These are phyloP conservation scores for Plenodomus tracheiphilus DNA, from an alignment of 2,329 filamentous ascomycete genomes.

Conservation along the genomic window DNA sequence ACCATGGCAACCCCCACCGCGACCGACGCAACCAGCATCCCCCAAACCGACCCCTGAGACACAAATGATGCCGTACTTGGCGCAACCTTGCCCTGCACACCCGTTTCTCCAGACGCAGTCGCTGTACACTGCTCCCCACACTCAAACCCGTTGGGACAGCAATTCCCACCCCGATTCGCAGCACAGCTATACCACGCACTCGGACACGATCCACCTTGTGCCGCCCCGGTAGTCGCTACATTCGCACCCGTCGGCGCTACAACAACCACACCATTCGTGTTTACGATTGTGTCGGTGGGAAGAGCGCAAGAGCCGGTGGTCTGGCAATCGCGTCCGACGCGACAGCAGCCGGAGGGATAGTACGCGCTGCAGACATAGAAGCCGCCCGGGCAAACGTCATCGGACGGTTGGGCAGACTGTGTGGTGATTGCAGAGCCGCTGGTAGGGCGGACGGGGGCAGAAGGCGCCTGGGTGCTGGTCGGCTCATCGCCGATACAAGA, in stretches of 20 bases:
- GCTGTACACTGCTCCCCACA: slow-evolving; percentile 44
- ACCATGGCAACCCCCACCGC: slow-evolving; percentile 46
- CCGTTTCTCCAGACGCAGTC: slow-evolving; percentile 30
- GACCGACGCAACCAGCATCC: slow-evolving; percentile 30
- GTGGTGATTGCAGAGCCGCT: slow-evolving; percentile 43
- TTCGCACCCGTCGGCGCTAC: slow-evolving; percentile 62
- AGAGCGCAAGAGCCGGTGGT: slow-evolving; percentile 73
- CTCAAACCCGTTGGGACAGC: slow-evolving; percentile 68
- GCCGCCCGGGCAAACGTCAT: slow-evolving; percentile 72
- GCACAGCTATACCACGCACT: slow-evolving; percentile 77
- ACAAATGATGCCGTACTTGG: slow-evolving; percentile 42
- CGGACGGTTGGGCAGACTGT: slow-evolving; percentile 70
- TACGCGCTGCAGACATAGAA: slow-evolving; percentile 89
- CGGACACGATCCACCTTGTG: slow-evolving; percentile 63
- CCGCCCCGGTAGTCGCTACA: slow-evolving; percentile 37
- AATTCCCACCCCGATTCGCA: slow-evolving; percentile 70
- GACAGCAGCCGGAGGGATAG: slow-evolving; percentile 83
- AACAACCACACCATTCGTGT: slow-evolving; percentile 68
- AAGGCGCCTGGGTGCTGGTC: slow-evolving; percentile 41
- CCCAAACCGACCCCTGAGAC: slow-evolving; percentile 34
- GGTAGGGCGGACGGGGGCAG: slow-evolving; percentile 49
- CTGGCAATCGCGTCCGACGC: slow-evolving; percentile 81
- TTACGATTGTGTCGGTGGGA: slow-evolving; percentile 61
- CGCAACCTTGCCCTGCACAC: slow-evolving; percentile 41
- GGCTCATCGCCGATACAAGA: slow-evolving; percentile 42